Base-by-base conservation (phyloP, 192 early-diverging fungal genomes). In the Coemansia umbellata region DNA sequence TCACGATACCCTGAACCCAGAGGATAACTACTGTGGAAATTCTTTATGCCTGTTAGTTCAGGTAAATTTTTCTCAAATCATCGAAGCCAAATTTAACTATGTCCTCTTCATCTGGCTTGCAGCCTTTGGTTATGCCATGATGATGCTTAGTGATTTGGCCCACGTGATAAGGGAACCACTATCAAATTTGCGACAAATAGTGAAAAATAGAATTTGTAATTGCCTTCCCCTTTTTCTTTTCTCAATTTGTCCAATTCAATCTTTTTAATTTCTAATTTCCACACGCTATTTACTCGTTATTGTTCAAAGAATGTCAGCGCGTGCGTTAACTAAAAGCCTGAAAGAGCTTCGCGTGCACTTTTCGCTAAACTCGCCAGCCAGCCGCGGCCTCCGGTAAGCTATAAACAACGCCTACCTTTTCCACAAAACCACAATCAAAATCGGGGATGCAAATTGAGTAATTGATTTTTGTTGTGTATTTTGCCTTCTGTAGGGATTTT, bases 321-420 rank as follows among this genome's bases (percentile, higher is more conserved):
- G 65, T 28, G 66, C 63, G 45, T 62, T 88, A 50, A 64, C 82
- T 37, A 84, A 85, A 63, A 73, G 74, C 63, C 78, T 96, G 28
- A 89, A 90, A 68, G 93, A 96, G 72, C 81, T 96, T 14, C 88
- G 93, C 45, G 82, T 96, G 35, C 93, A 96, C 78, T 82, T 89
- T 71, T 90, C 85, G 74, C 93, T 90, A 75, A 85, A 78, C 14
- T 83, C 80, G 26, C 66, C 86, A 37, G 83, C 85, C 36, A 91
- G 88, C 77, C 82, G 81, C 37, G 91, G 91, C 39, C 62, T 89
- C 43, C 83, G 90, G 91, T 91, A 81, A 49, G 60, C 13, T 40
- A 42, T 35, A n/a, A 8, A 27, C 10, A 9, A 10, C 18, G 45
- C 19, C 23, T 15, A 26, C 50, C 22, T 22, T 27, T 5, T 40